phyloP scores from a whole-genome alignment of 208 protist species.

The Acanthamoeba lenticulata region DNA sequence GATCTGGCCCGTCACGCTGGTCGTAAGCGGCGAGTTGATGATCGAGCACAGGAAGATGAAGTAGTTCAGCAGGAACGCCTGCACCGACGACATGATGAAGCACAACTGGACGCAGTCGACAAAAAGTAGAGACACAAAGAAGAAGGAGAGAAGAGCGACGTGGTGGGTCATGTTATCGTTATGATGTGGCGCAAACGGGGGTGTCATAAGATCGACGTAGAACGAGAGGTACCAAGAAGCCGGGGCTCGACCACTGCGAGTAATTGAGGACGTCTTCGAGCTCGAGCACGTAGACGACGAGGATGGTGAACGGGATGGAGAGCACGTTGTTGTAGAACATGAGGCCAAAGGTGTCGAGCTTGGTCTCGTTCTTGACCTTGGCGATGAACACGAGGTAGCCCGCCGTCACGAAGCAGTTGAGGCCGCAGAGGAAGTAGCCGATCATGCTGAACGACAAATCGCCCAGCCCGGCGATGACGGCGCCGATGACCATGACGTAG shows the following conservation, averaged over 20 bases:
- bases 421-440: slow-evolving; percentile 79
- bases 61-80: slow-evolving; percentile 88
- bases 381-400: slow-evolving; percentile 71
- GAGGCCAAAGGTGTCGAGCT: slow-evolving; percentile 79
- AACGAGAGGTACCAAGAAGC: slow-evolving; percentile 69
- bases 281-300: slow-evolving; percentile 70
- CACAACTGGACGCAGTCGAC: slow-evolving; percentile 71
- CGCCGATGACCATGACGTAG: slow-evolving; percentile 80
- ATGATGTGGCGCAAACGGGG: no score
- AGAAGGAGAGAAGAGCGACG: no score
- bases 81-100: slow-evolving; percentile 79
- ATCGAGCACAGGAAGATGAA: slow-evolving; percentile 88
- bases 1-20: slow-evolving; percentile 86
- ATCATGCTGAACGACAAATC: slow-evolving; percentile 80
- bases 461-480: slow-evolving; percentile 72
- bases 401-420: slow-evolving; percentile 85
- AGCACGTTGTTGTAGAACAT: slow-evolving; percentile 86
- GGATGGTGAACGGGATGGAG: slow-evolving; percentile 75
- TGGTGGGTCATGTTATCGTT: no score
- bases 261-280: slow-evolving; percentile 46
- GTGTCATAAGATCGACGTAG: no score
- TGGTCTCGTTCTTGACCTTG: slow-evolving; percentile 72
- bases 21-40: slow-evolving; percentile 89
- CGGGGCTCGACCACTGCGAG: slow-evolving; percentile 38
- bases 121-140: slow-evolving; percentile 47